Percentiles rank a stretch among this genome's conserved stretches.
These are phyloP conservation scores for Hevea brasiliensis DNA, from an alignment of 345 rosid species.

Conservation along the genomic window DNA sequence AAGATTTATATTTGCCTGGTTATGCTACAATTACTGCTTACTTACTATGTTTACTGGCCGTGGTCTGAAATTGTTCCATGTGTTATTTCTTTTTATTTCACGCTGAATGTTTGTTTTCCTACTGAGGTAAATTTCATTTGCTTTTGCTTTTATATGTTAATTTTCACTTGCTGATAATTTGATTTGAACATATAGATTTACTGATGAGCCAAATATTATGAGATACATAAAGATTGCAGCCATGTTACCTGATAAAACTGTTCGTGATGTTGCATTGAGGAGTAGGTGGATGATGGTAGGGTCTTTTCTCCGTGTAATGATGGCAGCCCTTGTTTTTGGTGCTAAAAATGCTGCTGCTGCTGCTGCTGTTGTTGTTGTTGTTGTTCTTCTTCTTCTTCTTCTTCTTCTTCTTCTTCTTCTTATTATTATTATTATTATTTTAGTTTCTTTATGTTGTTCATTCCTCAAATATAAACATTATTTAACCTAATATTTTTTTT, in stretches of 20 bases:
- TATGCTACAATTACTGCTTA: neutral
- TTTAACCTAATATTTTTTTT: no score
- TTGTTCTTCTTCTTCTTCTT: no score
- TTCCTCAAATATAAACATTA: slow-evolving; percentile 2
- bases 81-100: neutral
- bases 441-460: neutral
- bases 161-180: neutral
- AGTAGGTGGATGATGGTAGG: slow-evolving; percentile 93
- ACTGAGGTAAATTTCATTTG: neutral
- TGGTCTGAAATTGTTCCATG: neutral
- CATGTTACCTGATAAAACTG: slow-evolving; percentile 72
- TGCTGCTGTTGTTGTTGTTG: no score
- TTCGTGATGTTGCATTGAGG: slow-evolving; percentile 95
- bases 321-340: neutral
- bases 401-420: no score
- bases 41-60: neutral
- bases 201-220: slow-evolving; percentile 73
- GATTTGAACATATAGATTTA: slow-evolving; percentile 44
- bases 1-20: neutral
- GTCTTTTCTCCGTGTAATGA: neutral
- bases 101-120: neutral
- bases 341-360: no score
- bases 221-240: slow-evolving; percentile 86
- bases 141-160: slow-evolving; percentile 1
- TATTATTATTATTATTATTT: no score